Evolutionary conservation across 2,329 filamentous ascomycete genomes (phyloP).

Genomic region (Lasiodiplodia citricola): DNA sequence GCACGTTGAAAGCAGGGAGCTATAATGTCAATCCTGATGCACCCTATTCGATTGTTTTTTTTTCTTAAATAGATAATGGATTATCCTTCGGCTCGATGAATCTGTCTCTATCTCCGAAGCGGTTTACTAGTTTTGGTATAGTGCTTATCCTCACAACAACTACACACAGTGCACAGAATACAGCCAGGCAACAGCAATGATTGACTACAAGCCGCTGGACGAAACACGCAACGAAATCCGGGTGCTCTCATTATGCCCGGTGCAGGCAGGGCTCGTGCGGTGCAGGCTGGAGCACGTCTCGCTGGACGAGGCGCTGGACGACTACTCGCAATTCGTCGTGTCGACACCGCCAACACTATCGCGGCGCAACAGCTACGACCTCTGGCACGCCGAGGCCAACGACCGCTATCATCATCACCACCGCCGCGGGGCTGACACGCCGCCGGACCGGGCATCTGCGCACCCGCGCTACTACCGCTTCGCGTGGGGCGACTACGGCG

Average conservation of each 20-base stretch:
- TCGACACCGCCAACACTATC: background rate
- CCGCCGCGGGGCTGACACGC: background rate
- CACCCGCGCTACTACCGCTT: constrained; percentile 10
- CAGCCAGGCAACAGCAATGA: too few species aligned
- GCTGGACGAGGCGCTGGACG: background rate
- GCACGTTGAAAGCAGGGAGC: too few species aligned
- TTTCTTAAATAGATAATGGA: too few species aligned
- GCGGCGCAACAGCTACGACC: background rate
- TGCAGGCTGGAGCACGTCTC: background rate
- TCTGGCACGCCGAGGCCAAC: background rate
- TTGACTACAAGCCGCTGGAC: background rate
- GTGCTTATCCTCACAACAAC: background rate
- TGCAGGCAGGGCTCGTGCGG: background rate
- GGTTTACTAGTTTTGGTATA: background rate
- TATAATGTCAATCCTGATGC: too few species aligned
- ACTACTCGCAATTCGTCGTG: background rate
- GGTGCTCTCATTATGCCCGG: background rate
- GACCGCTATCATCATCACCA: background rate
- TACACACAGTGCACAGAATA: background rate
- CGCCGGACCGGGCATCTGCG: background rate
- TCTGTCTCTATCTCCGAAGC: background rate
- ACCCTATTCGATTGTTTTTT: too few species aligned
- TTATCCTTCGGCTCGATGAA: too few species aligned
- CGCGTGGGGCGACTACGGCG: constrained; percentile 20
- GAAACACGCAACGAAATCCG: constrained; percentile 1